phyloP scores from a whole-genome alignment of 2,329 filamentous ascomycete species.

The Phoma sp. region DNA sequence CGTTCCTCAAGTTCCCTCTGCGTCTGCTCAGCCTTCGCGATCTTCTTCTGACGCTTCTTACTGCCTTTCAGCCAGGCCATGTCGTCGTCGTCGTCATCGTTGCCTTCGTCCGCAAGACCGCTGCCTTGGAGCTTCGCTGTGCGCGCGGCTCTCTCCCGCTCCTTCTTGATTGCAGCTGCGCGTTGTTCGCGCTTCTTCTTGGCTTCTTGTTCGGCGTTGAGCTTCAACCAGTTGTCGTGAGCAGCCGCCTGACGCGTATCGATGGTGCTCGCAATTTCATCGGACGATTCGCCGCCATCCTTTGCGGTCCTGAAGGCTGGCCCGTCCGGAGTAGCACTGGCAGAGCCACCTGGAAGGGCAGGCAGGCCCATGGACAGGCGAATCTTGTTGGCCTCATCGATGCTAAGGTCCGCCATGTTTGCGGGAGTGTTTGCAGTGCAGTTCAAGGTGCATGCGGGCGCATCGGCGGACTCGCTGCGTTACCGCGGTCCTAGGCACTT shows the following conservation, averaged over 20 bases:
- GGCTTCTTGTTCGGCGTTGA: slow-evolving; percentile 71
- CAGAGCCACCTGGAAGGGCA: slow-evolving; percentile 82
- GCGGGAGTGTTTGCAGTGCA: slow-evolving; percentile 1
- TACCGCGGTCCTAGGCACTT: background rate
- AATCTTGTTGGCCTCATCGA: slow-evolving; percentile 94
- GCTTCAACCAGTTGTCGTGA: slow-evolving; percentile 75
- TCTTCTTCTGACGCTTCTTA: slow-evolving; percentile 94
- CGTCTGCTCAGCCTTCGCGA: slow-evolving; percentile 71
- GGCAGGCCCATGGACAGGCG: slow-evolving; percentile 88
- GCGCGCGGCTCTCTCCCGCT: slow-evolving; percentile 81
- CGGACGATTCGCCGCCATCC: slow-evolving; percentile 62
- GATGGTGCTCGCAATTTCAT: slow-evolving; percentile 80
- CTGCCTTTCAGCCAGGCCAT: slow-evolving; percentile 85
- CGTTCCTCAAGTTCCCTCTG: slow-evolving; percentile 81
- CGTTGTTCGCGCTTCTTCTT: slow-evolving; percentile 81
- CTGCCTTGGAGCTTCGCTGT: slow-evolving; percentile 79
- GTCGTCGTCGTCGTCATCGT: slow-evolving; percentile 75
- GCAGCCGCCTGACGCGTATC: slow-evolving; percentile 77
- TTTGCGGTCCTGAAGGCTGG: slow-evolving; percentile 62
- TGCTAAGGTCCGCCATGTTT: slow-evolving; percentile 52
- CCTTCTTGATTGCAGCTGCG: slow-evolving; percentile 83
- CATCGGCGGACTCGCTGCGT: no score
- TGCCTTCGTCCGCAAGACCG: slow-evolving; percentile 80
- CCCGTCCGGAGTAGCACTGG: slow-evolving; percentile 56
- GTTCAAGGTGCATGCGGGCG: background rate